A percentile compares a stretch with the other conserved stretches of the same genome.
These are phyloP conservation scores for Pichia deserticola DNA, from an alignment of 805 yeast genomes.

Conservation along the genomic window DNA sequence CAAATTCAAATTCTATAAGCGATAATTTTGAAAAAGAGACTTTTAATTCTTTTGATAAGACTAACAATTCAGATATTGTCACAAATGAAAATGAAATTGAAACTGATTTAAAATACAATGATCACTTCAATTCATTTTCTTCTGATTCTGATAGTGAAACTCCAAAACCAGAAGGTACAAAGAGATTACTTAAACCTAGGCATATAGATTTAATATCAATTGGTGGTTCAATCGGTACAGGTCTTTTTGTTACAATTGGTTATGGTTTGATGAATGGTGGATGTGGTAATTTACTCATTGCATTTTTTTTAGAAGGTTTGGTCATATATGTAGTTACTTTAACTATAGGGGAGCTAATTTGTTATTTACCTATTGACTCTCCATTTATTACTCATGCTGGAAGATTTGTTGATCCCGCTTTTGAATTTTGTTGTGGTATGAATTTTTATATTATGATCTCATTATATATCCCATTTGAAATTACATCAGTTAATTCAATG, in stretches of 20 bases:
- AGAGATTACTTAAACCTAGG: conserved; percentile 50
- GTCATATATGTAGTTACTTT: conserved; percentile 59
- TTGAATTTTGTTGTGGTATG: conserved; percentile 17
- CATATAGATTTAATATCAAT: conserved; percentile 75
- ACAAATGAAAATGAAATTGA: background rate
- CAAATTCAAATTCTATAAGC: no score
- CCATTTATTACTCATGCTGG: conserved; percentile 73
- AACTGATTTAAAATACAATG: background rate
- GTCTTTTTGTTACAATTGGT: conserved; percentile 68
- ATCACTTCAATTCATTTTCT: background rate
- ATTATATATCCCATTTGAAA: conserved; percentile 75
- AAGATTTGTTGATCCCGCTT: conserved; percentile 66
- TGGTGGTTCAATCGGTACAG: conserved; percentile 81
- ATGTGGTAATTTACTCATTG: conserved; percentile 56
- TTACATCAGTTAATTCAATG: conserved; percentile 71
- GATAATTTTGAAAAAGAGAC: no score
- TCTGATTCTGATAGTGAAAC: background rate
- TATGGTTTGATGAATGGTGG: conserved; percentile 59
- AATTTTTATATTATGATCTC: conserved; percentile 71
- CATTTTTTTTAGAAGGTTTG: conserved; percentile 57
- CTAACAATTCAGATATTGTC: no score
- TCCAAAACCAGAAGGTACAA: conserved; percentile 10
- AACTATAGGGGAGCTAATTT: conserved; percentile 72
- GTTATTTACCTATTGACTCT: conserved; percentile 66
- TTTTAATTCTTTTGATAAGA: no score